Percentiles rank a stretch among this genome's conserved stretches.
Evolutionary conservation across 1,284 basidiomycete species (phyloP).

Genomic region (Trichosporon faecale): DNA sequence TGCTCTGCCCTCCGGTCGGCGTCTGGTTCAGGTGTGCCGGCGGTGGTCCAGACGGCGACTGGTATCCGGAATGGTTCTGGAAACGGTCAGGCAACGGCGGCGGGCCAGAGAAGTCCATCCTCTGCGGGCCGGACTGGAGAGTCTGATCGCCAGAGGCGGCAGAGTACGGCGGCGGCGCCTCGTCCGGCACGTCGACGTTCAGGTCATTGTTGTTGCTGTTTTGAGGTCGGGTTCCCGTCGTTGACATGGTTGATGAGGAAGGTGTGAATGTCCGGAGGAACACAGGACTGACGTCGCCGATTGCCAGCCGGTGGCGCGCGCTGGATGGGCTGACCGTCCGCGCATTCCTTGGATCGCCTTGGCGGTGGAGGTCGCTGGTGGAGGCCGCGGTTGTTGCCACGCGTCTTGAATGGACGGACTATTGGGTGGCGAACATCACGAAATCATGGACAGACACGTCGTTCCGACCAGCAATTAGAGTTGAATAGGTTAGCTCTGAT

Average conservation of each 20-base stretch:
- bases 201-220: conserved; percentile 14
- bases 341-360: not conserved
- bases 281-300: conserved; percentile 7
- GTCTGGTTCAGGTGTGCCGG: conserved; percentile 13
- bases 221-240: not conserved
- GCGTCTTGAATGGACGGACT: not conserved
- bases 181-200: conserved; percentile 30
- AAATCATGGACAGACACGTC: not conserved
- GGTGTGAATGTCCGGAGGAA: conserved; percentile 1
- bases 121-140: conserved; percentile 36
- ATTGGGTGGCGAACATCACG: not conserved
- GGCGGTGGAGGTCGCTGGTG: not conserved
- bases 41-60: conserved; percentile 8
- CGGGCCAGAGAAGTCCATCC: conserved; percentile 49
- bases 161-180: conserved; percentile 43
- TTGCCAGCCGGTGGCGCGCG: not conserved
- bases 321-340: not conserved
- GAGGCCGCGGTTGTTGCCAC: not conserved
- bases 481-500: not conserved
- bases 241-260: not conserved
- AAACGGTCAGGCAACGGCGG: conserved; percentile 46
- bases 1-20: conserved; percentile 26
- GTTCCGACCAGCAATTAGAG: not conserved
- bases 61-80: not conserved
- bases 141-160: conserved; percentile 26